Base-by-base conservation (phyloP, 805 yeast genomes). In the Debaryomyces tyrocola region DNA sequence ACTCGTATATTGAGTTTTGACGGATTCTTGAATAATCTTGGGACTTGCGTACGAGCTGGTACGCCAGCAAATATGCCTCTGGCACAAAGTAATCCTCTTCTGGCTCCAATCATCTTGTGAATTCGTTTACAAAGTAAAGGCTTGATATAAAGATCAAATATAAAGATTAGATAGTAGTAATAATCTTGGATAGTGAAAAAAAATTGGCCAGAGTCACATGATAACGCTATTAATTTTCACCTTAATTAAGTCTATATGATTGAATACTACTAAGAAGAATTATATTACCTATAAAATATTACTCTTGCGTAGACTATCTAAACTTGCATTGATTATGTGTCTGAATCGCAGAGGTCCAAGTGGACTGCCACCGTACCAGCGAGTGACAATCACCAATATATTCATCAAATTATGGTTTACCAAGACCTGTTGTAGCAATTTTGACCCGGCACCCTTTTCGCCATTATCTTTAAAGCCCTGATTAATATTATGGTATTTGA, bases 311-410 rank as follows among this genome's bases (percentile, higher is more conserved):
- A 44, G 27, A 20, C 47, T 44, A 34, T 39, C 37, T 9, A 37
- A 4, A 35, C 34, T n/a, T n/a, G 35, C 33, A 20, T 75, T 72
- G 40, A 80, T 74, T 4, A 88, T 87, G 53, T 82, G 84, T 48
- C 87, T 72, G 57, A 87, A 88, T 45, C 96, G 63, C 20, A 81
- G 75, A 4, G 88, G 75, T 0, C 96, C 96, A 35, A 88, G 59
- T 4, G 87, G 87, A 0, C 75, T 73, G 0, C 96, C 95, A 1
- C 92, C 92, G 58, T 85, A 85, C 96, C 95, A 87, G 49, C 96
- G 60, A 0, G 87, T 79, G 0, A 85, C 94, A 21, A 87, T 82
- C 0, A 87, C 76, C 14, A 87, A 55, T 0, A 82, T 77, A 57
- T 85, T 83, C 4, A 74, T 62, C 10, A 82, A 44, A 33, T 76